Base-by-base conservation (phyloP, 768 basidiomycete species). In the Lactarius deliciosus region DNA sequence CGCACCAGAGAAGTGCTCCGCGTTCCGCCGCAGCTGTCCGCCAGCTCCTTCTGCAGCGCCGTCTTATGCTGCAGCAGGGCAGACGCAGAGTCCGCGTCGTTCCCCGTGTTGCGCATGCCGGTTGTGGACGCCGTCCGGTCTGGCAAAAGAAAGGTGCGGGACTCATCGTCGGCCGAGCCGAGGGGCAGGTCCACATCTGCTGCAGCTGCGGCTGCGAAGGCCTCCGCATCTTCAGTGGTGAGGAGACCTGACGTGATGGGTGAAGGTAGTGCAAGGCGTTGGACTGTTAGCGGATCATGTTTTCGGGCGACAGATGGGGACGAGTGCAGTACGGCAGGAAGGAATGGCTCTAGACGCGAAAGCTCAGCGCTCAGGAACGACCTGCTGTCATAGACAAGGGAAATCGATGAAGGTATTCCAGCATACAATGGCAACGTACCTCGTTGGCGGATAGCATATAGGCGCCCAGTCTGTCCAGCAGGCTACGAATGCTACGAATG, bases 391-490 rank as follows among this genome's bases (percentile, higher is more conserved):
- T 11, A 34, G 34, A 34, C 11, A 47, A 63, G 36, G 13, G 36
- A 13, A 38, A 13, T 57, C 32, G 20, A 54, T 18, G 58, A 15
- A 7, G 2, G 34, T 28, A 11, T 50, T 43, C 38, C 34, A 10
- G 34, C 18, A 15, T 10, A 57, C 38, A 10, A 40, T 47, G 61
- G n/a, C 10, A 13, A 68, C 76, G 28, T n/a, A 90, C 90, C 75
- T 84, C 78, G 59, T 86, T 82, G 1, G 86, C 78, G 3, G 81
- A 81, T 47, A 77, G 77, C 68, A 88, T 77, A 64, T 82, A 79
- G 3, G 72, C 72, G 58, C 91, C 87, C 34, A 89, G 76, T 30
- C 79, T 77, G 64, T 87, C 85, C 7, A 92, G 76, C 34, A 81
- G 7, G 32, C 73, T 75, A 54, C 78, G 79, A 18, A 84, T 77